Percentiles rank a stretch among this genome's conserved stretches.
Evolutionary conservation across 345 rosid genomes (phyloP).

Genomic region (Clarkia xantiana): DNA sequence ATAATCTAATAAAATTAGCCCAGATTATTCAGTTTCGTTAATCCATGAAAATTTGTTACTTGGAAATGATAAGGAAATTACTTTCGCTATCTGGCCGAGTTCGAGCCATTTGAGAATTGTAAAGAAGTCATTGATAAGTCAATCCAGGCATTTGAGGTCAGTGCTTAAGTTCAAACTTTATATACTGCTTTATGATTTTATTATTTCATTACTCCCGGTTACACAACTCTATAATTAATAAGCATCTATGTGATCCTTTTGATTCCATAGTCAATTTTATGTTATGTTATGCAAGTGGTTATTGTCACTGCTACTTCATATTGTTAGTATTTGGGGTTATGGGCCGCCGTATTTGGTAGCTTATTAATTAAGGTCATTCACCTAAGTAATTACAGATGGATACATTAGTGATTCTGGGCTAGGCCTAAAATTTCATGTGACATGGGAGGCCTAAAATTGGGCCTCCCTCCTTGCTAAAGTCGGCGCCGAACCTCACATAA

Average conservation of each 20-base stretch:
- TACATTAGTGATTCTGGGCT: too few relatives aligned
- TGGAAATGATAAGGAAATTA: constrained; percentile 4
- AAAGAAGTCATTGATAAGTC: constrained; percentile 1
- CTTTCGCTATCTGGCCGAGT: constrained; percentile 8
- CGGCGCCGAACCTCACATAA: too few relatives aligned
- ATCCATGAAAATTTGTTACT: not conserved
- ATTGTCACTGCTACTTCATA: constrained; percentile 9
- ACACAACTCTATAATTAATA: not conserved
- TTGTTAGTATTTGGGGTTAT: too few relatives aligned
- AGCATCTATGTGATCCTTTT: not conserved
- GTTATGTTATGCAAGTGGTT: not conserved
- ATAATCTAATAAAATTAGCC: not conserved
- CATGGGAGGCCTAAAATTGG: too few relatives aligned
- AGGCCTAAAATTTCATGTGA: too few relatives aligned
- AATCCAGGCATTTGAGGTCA: constrained; percentile 4
- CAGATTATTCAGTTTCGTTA: not conserved
- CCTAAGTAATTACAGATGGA: too few relatives aligned
- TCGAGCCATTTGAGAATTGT: constrained; percentile 2
- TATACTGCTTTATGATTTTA: too few relatives aligned
- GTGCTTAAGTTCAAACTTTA: too few relatives aligned
- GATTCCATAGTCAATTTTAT: not conserved
- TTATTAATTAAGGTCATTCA: too few relatives aligned
- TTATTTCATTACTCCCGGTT: not conserved
- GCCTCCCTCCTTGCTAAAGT: too few relatives aligned
- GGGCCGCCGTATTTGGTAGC: too few relatives aligned